Conservation (phyloP, 495 filamentous ascomycete genomes). For the Neohortaea acidophila region DNA sequence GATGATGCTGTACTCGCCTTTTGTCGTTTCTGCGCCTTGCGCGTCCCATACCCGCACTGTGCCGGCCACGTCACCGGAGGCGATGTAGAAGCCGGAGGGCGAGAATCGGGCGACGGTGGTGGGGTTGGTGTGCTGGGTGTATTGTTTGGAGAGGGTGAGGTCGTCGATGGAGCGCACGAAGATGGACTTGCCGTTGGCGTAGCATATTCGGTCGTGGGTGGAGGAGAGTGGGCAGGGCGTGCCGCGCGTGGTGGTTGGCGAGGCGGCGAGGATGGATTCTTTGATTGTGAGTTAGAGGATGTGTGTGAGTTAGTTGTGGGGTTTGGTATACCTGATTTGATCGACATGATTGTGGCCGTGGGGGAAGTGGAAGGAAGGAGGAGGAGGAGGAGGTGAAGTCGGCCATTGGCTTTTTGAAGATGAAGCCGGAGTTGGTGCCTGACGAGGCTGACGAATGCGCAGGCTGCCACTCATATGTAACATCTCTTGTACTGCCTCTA, state of each 20-base stretch:
- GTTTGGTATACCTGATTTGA: slow-evolving; percentile 2
- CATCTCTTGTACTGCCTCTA: no score
- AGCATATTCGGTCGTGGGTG: slow-evolving; percentile 85
- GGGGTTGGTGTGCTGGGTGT: slow-evolving; percentile 71
- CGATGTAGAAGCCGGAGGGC: slow-evolving; percentile 86
- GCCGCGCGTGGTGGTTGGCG: slow-evolving; percentile 69
- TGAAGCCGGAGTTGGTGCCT: no score
- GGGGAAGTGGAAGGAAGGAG: no score
- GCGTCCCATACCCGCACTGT: slow-evolving; percentile 80
- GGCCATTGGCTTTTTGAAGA: no score
- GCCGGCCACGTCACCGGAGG: slow-evolving; percentile 79
- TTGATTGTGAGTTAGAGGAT: no score
- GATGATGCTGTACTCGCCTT: slow-evolving; percentile 85
- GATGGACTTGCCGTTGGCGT: slow-evolving; percentile 89
- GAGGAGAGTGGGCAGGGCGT: slow-evolving; percentile 78
- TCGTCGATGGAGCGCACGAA: slow-evolving; percentile 87
- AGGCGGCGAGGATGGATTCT: slow-evolving; percentile 62
- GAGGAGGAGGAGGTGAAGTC: no score
- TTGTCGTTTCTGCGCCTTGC: slow-evolving; percentile 48
- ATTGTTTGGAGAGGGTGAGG: slow-evolving; percentile 67
- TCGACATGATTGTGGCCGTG: slow-evolving; percentile 1
- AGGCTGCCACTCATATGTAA: no score
- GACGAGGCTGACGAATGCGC: no score
- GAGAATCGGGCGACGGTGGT: slow-evolving; percentile 91
- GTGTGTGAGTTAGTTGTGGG: no score